Percentiles rank a stretch among this genome's conserved stretches.
Evolutionary conservation across 257 asterid species (phyloP).

Genomic region (Haberlea rhodopensis): DNA sequence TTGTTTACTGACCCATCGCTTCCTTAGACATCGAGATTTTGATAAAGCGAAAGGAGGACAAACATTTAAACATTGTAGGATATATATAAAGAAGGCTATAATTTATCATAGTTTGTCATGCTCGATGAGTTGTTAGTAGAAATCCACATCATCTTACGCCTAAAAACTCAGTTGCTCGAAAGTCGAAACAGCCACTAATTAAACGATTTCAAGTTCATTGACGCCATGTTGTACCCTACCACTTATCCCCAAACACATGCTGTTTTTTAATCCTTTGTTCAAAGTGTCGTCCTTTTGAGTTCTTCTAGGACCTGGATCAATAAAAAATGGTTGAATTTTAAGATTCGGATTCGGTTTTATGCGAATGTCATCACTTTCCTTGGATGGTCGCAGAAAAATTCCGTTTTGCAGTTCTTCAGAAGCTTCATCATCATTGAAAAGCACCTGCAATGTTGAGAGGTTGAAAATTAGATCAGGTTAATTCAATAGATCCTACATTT

Average conservation of each 20-base stretch:
- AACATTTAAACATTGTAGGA: not conserved
- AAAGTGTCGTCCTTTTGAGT: conserved; percentile 37
- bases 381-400: conserved; percentile 57
- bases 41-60: not conserved
- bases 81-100: not conserved
- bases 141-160: not conserved
- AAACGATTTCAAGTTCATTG: conserved; percentile 35
- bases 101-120: not conserved
- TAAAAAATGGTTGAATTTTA: conserved; percentile 70
- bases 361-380: conserved; percentile 56
- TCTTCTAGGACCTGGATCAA: conserved; percentile 70
- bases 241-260: conserved; percentile 85
- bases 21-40: not conserved
- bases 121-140: not conserved
- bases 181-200: not conserved
- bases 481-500: not conserved
- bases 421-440: conserved; percentile 74
- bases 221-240: conserved; percentile 81
- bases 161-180: not conserved
- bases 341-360: conserved; percentile 74
- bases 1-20: too few relatives aligned
- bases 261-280: conserved; percentile 38
- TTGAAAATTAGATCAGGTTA: not conserved
- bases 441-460: conserved; percentile 52
- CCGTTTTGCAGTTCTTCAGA: conserved; percentile 61